Conservation (phyloP, 2,329 filamentous ascomycete species). For the Colletotrichum godetiae region DNA sequence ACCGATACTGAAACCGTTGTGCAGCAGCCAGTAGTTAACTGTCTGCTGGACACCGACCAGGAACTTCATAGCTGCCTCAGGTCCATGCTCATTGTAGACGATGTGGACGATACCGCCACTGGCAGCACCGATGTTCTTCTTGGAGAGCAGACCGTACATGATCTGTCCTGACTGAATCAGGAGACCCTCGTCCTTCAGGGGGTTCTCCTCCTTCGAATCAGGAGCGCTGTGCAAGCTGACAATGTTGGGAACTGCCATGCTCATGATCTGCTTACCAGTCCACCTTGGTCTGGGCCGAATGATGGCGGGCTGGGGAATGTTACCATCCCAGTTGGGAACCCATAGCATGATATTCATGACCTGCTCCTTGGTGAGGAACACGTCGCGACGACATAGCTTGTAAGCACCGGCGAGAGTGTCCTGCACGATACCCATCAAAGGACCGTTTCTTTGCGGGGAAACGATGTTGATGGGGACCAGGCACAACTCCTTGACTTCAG, state of each 20-base stretch:
- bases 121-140: conserved; percentile 93
- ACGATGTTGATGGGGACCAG: conserved; percentile 99
- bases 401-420: conserved; percentile 96
- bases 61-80: conserved; percentile 88
- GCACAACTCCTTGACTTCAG: conserved; percentile 93
- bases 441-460: conserved; percentile 95
- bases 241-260: conserved; percentile 88
- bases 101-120: conserved; percentile 94
- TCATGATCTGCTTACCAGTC: conserved; percentile 98
- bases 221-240: conserved; percentile 83
- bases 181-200: conserved; percentile 80
- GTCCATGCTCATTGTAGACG: conserved; percentile 94
- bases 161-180: conserved; percentile 89
- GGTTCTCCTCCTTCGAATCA: conserved; percentile 66
- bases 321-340: conserved; percentile 97
- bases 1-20: conserved; percentile 97
- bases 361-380: conserved; percentile 88
- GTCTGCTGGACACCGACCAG: conserved; percentile 96
- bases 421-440: conserved; percentile 99
- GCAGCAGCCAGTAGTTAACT: conserved; percentile 96
- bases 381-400: conserved; percentile 94
- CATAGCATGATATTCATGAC: conserved; percentile 98
- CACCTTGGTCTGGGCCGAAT: conserved; percentile 91
- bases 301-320: conserved; percentile 94
- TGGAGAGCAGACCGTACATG: conserved; percentile 89